Percentiles rank a stretch among this genome's conserved stretches.
phyloP scores from a whole-genome alignment of 73 alveolate genomes.

The Paramecium tetraurelia region DNA sequence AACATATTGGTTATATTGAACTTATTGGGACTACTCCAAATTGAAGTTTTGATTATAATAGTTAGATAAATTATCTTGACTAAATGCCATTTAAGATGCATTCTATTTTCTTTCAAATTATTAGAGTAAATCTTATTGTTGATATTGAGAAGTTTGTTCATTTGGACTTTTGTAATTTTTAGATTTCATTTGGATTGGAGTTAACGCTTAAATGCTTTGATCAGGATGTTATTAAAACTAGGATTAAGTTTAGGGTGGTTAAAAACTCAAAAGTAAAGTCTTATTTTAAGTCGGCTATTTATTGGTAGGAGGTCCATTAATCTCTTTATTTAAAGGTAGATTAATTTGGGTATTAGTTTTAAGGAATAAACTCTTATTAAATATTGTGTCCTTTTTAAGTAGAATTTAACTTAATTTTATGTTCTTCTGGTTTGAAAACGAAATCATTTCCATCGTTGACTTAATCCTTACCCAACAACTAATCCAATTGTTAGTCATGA shows the following conservation, averaged over 20 bases:
- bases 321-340: not conserved
- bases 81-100: not conserved
- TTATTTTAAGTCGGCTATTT: not conserved
- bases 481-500: constrained; percentile 11
- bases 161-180: not conserved
- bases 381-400: not conserved
- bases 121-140: not conserved
- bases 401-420: not conserved
- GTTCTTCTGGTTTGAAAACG: constrained; percentile 32
- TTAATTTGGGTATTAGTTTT: not conserved
- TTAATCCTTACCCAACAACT: not conserved
- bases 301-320: not conserved
- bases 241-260: not conserved
- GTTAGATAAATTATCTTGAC: not conserved
- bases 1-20: not conserved
- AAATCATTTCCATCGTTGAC: not conserved
- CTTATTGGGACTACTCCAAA: not conserved
- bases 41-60: not conserved
- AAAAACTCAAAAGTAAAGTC: not conserved
- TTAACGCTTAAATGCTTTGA: not conserved
- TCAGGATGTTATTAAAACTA: not conserved
- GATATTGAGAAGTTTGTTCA: not conserved
- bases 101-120: not conserved
- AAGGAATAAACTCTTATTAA: not conserved
- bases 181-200: not conserved